Evolutionary conservation across 257 asterid genomes (phyloP).

Genomic region (Avicennia marina): DNA sequence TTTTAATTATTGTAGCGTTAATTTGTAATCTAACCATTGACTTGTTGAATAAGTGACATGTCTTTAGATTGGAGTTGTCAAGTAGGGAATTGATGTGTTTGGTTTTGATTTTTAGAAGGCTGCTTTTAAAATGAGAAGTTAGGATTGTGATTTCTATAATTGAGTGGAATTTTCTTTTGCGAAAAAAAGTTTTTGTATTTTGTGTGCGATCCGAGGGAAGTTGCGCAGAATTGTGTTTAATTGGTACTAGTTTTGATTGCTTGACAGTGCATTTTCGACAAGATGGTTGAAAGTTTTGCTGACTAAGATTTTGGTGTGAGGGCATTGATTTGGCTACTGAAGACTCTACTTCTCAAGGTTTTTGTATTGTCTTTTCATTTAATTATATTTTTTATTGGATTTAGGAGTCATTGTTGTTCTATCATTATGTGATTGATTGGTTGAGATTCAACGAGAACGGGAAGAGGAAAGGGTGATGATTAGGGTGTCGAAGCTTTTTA

Average conservation of each 20-base stretch:
- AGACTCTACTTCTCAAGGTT: constrained; percentile 74
- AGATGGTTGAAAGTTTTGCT: constrained; percentile 52
- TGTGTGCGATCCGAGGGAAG: constrained; percentile 69
- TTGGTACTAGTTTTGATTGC: constrained; percentile 66
- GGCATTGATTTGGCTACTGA: constrained; percentile 69
- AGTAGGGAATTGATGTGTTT: constrained; percentile 78
- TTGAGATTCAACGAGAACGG: constrained; percentile 55
- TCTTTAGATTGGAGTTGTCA: constrained; percentile 51
- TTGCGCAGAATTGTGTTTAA: constrained; percentile 86
- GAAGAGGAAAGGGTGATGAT: constrained; percentile 66
- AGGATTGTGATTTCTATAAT: constrained; percentile 55
- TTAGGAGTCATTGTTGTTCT: constrained; percentile 72
- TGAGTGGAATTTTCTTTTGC: constrained; percentile 59
- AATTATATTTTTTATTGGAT: constrained; percentile 72
- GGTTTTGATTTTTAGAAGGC: constrained; percentile 70
- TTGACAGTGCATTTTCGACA: constrained; percentile 69
- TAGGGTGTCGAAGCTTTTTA: constrained; percentile 71
- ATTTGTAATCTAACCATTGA: constrained; percentile 44
- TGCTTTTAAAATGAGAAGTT: constrained; percentile 77
- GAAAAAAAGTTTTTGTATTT: constrained; percentile 83
- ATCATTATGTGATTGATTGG: constrained; percentile 67
- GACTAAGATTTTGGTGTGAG: constrained; percentile 72
- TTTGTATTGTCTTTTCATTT: constrained; percentile 80
- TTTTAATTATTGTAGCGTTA: constrained; percentile 45
- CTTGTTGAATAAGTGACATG: constrained; percentile 19